phyloP scores from a whole-genome alignment of 2,329 filamentous ascomycete genomes.

The Sclerotinia trifoliorum region DNA sequence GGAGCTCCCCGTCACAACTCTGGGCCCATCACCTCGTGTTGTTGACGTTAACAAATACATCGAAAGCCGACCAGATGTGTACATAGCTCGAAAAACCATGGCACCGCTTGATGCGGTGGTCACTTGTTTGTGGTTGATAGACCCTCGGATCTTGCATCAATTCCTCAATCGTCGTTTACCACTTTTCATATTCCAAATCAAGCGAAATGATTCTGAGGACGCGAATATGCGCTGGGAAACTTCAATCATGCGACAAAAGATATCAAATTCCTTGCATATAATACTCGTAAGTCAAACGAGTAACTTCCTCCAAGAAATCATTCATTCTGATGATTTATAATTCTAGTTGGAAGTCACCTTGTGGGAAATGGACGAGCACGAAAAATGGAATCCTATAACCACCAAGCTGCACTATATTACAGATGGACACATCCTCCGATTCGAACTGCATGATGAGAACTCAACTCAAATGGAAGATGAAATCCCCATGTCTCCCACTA shows the following conservation, averaged over 20 bases:
- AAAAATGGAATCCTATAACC: not conserved
- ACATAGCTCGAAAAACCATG: not conserved
- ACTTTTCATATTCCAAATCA: not conserved
- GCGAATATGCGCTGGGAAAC: not conserved
- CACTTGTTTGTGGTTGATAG: slow-evolving; percentile 6
- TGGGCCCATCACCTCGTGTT: slow-evolving; percentile 3
- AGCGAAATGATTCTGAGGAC: not conserved
- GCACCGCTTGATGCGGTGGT: slow-evolving; percentile 11
- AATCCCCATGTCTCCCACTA: not conserved
- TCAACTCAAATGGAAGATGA: not conserved
- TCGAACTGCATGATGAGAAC: slow-evolving; percentile 3
- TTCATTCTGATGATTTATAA: not conserved
- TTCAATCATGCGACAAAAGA: not conserved
- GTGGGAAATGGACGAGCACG: not conserved
- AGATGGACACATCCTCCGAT: slow-evolving; percentile 7
- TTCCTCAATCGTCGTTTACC: slow-evolving; percentile 13
- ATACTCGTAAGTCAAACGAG: not conserved
- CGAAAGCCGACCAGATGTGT: not conserved
- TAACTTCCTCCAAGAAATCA: not conserved
- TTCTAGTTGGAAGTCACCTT: not conserved
- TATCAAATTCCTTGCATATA: not conserved
- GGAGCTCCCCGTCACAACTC: not conserved
- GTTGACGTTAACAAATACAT: not conserved
- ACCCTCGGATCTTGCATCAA: slow-evolving; percentile 8
- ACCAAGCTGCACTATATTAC: not conserved